Base-by-base conservation (phyloP, 2,329 filamentous ascomycete genomes). In the Colletotrichum shisoi region DNA sequence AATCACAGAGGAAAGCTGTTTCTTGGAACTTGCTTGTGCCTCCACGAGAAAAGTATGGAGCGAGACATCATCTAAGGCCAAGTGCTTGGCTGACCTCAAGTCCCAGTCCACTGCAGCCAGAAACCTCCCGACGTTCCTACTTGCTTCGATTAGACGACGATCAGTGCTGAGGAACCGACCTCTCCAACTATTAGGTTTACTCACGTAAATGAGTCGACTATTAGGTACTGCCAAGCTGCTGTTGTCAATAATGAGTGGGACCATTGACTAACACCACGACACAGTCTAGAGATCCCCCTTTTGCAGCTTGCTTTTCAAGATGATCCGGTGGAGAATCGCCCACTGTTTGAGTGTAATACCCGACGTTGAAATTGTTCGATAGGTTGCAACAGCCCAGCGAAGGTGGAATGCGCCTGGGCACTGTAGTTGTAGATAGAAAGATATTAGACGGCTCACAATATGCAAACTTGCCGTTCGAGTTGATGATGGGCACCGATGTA, bases 191-290 rank as follows among this genome's bases (percentile, higher is more conserved):
- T 13, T 19, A 15, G 9, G 27, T 57, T 51, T 8, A 17, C 27
- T 19, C 6, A 34, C 17, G 17, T 52, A 39, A 27, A 56, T 60
- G 44, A 60, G 61, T 21, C 21, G 39, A 64, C 37, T 51, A 60
- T 68, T 59, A 60, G 62, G 56, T 68, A 68, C 39, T 68, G 62
- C 65, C 56, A 68, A 65, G 65, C 65, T 60, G 51, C 19, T n/a
- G 39, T 21, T 42, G n/a, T 42, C 42, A 40, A n/a, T 37, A 15
- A 44, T 15, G 17, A 39, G 56, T 65, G 56, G 65, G 37, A 40
- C 61, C 37, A 3, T 52, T 68, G 65, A 59, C 64, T 64, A 67
- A 60, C 64, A 60, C 44, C 4, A 34, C 24, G 24, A 31, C 12
- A 21, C 37, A 64, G 54, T 19, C 49, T 17, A 42, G 39, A 15